Evolutionary conservation across 2,329 filamentous ascomycete species (phyloP), one percentile per base, ranked within the genome.

Genomic region (Aplosporella prunicola): DNA sequence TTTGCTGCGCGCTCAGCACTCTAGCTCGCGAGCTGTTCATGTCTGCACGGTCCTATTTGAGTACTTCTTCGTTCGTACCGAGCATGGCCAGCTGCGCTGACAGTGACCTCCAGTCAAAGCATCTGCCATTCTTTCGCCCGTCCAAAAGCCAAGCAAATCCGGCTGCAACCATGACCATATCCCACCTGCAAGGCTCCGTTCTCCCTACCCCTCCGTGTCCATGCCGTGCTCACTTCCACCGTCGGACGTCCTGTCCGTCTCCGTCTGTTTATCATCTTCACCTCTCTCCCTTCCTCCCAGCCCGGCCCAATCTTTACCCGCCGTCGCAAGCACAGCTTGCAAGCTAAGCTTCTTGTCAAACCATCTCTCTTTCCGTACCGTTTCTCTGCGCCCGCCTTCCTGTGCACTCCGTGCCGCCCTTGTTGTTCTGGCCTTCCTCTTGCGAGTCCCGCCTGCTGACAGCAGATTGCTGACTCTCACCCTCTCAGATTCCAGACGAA

Each of bases 351-450:
- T 64, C 3, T 69, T 65, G 0, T 71, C 66, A 51, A 93, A 89
- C 68, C 85, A 91, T 41, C 70, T 71, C 43, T 89, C 82, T 32
- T 74, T 68, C 27, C 84, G 70, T 6, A 78, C 83, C 2, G 64
- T 74, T 20, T 70, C 69, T 43, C 85, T 73, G 37, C 73, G 68
- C 1, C 82, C 80, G 10, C 83, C 83, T 54, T 91, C 85, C 0
- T 88, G 62, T 0, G 86, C 86, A 23, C 82, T 83, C 38, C 81
- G 72, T 32, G 82, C 82, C 32, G 80, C 76, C 37, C 85, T 66
- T 0, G 86, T 93, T 3, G 72, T 87, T 16, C 85, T 67, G 53
- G 76, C 69, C 11, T 78, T 68, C 52, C 81, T 81, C 2, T 50
- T 45, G 26, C 53, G 55, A 10, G 57, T 58, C 0, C 70, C 72